phyloP scores from a whole-genome alignment of 257 asterid species.

The Rehmannia glutinosa region DNA sequence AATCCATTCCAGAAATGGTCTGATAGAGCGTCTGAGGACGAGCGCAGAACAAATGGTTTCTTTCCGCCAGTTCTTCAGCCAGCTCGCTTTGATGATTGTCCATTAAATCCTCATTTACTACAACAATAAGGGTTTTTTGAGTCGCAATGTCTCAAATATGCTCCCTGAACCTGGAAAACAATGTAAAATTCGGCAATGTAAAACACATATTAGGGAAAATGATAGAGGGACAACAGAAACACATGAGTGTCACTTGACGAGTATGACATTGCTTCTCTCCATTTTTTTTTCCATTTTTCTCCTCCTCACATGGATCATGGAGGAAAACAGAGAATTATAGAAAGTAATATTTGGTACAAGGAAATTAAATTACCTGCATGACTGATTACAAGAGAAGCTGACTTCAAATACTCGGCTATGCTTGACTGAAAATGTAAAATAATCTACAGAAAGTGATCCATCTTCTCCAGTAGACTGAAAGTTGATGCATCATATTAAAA shows the following conservation, averaged over 20 bases:
- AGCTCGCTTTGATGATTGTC: conserved; percentile 97
- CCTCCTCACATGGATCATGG: neutral
- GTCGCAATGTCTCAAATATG: conserved; percentile 82
- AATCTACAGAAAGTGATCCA: conserved; percentile 57
- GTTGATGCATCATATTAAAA: neutral
- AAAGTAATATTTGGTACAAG: neutral
- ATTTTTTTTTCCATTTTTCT: too few relatives aligned
- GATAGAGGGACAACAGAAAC: neutral
- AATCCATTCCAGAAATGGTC: conserved; percentile 57
- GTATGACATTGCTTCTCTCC: too few relatives aligned
- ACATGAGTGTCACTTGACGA: neutral
- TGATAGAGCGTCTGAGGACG: conserved; percentile 62
- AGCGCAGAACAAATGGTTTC: conserved; percentile 83
- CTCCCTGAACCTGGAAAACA: conserved; percentile 81
- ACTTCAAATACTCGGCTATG: conserved; percentile 76
- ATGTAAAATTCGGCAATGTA: neutral
- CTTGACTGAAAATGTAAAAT: conserved; percentile 83
- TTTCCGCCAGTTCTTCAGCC: conserved; percentile 88
- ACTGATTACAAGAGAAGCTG: conserved; percentile 89
- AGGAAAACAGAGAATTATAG: neutral
- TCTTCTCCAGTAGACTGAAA: conserved; percentile 66
- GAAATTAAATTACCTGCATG: conserved; percentile 64
- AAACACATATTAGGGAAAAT: neutral
- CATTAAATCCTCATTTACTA: conserved; percentile 92
- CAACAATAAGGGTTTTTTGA: conserved; percentile 79